phyloP scores from a whole-genome alignment of 768 basidiomycete species.

The Leccinellum luteum region DNA sequence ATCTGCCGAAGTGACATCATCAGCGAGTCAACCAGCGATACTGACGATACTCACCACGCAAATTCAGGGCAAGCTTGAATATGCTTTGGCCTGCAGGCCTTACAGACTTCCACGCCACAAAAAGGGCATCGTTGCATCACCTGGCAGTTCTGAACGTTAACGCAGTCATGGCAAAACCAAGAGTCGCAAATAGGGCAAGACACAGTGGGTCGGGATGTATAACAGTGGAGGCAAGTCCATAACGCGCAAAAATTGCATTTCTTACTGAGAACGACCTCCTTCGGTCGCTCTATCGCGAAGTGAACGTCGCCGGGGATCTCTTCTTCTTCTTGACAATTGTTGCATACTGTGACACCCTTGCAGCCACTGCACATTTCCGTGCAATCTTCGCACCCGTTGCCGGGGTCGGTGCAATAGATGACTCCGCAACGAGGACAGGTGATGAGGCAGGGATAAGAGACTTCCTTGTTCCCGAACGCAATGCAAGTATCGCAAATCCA shows the following conservation, averaged over 20 bases:
- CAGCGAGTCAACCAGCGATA: background rate
- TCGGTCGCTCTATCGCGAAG: background rate
- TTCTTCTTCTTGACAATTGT: constrained; percentile 14
- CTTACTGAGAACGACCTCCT: background rate
- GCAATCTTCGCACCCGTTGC: background rate
- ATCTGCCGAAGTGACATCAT: background rate
- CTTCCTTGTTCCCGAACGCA: background rate
- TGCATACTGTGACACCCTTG: constrained; percentile 3
- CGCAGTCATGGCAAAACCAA: constrained; percentile 8
- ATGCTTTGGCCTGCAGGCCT: background rate
- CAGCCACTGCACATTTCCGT: constrained; percentile 8
- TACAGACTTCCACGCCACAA: constrained; percentile 3
- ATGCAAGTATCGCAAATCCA: constrained; percentile 13
- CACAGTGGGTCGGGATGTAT: background rate
- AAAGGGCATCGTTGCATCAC: background rate
- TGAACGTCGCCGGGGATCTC: background rate
- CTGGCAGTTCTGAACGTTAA: background rate
- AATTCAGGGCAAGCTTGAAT: background rate
- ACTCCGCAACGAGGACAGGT: constrained; percentile 17
- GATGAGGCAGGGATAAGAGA: background rate
- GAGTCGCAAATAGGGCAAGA: background rate
- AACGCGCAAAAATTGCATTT: background rate
- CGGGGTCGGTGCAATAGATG: background rate
- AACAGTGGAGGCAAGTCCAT: constrained; percentile 12
- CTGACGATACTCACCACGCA: background rate